Evolutionary conservation across 352 stramenopile genomes (phyloP).

Genomic region (Globisporangium uncinulatum): DNA sequence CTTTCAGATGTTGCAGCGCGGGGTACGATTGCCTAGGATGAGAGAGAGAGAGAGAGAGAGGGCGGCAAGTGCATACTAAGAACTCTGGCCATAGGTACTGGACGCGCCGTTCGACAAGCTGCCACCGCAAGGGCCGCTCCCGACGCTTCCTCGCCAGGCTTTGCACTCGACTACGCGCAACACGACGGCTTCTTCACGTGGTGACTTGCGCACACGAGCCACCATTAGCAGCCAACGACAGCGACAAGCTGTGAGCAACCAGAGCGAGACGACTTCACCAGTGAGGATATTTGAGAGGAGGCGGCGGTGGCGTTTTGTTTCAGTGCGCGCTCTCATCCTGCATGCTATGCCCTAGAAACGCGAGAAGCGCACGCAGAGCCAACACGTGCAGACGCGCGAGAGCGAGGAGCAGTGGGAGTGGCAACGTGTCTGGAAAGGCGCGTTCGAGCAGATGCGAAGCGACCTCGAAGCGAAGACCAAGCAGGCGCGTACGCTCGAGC

Average conservation of each 20-base stretch:
- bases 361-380: slow-evolving; percentile 24
- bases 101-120: slow-evolving; percentile 58
- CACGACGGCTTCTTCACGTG: background rate
- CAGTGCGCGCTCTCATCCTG: background rate
- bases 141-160: slow-evolving; percentile 39
- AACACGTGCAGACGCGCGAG: slow-evolving; percentile 54
- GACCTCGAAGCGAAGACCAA: slow-evolving; percentile 28
- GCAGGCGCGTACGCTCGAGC: slow-evolving; percentile 24
- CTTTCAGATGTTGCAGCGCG: slow-evolving; percentile 46
- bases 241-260: background rate
- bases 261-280: background rate
- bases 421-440: slow-evolving; percentile 65
- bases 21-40: slow-evolving; percentile 21
- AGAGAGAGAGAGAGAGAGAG: too few relatives aligned
- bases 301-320: background rate
- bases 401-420: slow-evolving; percentile 65
- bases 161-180: slow-evolving; percentile 11
- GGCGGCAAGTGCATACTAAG: too few relatives aligned
- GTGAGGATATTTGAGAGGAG: background rate
- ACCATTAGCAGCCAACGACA: background rate
- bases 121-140: slow-evolving; percentile 49
- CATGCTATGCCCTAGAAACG: background rate
- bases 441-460: slow-evolving; percentile 52
- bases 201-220: background rate
- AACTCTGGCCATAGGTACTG: slow-evolving; percentile 19